Evolutionary conservation across 2,329 filamentous ascomycete species (phyloP).

Genomic region (Macrophomina phaseolina): DNA sequence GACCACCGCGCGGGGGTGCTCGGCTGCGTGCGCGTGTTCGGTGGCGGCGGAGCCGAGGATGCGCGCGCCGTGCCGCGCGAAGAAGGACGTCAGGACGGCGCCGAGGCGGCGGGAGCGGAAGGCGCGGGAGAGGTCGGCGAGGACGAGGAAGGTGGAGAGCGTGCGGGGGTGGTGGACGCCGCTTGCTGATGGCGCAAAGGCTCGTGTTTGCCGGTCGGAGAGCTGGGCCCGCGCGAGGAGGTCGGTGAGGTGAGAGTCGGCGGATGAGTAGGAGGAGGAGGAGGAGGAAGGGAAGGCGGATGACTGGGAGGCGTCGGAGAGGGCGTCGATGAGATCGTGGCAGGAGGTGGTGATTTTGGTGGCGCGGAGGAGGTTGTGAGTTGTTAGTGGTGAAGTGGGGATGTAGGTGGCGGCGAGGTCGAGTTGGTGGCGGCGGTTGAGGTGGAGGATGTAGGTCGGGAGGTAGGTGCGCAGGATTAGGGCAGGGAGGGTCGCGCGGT

Average conservation of each 20-base stretch:
- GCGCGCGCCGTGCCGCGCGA: constrained; percentile 7
- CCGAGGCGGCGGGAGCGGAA: constrained; percentile 15
- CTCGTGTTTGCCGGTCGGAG: not conserved
- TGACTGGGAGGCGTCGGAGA: not conserved
- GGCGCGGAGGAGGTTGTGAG: not conserved
- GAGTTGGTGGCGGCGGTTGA: constrained; percentile 13
- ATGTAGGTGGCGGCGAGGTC: constrained; percentile 16
- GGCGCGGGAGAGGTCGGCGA: constrained; percentile 21
- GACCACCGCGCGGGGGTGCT: constrained; percentile 13
- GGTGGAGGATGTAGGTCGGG: not conserved
- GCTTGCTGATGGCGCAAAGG: not conserved
- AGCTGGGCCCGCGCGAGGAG: constrained; percentile 4
- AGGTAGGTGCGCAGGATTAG: constrained; percentile 17
- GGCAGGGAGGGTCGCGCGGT: constrained; percentile 11
- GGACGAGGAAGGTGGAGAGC: constrained; percentile 1
- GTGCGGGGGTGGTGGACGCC: not conserved
- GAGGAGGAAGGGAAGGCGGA: too few relatives aligned
- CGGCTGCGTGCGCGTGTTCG: not conserved
- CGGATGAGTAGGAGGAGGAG: not conserved
- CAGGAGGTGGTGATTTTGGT: not conserved
- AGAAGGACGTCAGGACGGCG: constrained; percentile 3
- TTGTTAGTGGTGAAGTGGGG: not conserved
- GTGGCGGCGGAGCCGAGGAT: not conserved
- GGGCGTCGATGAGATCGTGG: constrained; percentile 12
- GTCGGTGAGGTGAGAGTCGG: not conserved